Conservation (phyloP, 305 asterid species). For the Plantago coronopus region DNA sequence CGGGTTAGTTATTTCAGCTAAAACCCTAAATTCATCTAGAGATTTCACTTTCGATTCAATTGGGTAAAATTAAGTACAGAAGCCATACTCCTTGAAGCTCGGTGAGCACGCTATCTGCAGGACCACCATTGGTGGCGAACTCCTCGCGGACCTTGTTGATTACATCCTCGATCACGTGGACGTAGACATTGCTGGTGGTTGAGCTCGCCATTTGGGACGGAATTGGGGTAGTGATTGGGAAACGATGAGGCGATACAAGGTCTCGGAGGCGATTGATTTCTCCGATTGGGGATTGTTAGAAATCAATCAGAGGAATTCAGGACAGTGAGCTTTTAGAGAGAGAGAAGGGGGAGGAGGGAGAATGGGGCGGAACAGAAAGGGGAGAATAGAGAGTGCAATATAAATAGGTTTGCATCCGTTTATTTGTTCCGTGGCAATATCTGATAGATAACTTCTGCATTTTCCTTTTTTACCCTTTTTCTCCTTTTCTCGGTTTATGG, state of each 20-base stretch:
- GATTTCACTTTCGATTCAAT: slow-evolving; percentile 8
- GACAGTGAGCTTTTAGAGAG: slow-evolving; percentile 17
- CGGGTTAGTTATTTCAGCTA: slow-evolving; percentile 6
- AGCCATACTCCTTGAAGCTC: slow-evolving; percentile 86
- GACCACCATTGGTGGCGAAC: slow-evolving; percentile 72
- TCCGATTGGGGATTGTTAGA: slow-evolving; percentile 16
- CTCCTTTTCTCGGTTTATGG: too few relatives aligned
- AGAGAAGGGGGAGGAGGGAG: slow-evolving; percentile 15
- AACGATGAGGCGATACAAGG: slow-evolving; percentile 6
- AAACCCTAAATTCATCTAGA: slow-evolving; percentile 24
- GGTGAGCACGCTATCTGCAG: slow-evolving; percentile 72
- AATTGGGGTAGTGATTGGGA: neutral
- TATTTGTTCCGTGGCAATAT: neutral
- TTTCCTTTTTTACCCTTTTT: neutral
- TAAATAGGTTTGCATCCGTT: slow-evolving; percentile 9
- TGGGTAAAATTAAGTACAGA: slow-evolving; percentile 1
- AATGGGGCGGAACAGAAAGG: slow-evolving; percentile 54
- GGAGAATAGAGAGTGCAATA: slow-evolving; percentile 53
- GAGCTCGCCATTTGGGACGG: slow-evolving; percentile 55
- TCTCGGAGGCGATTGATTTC: slow-evolving; percentile 9
- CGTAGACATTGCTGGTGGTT: slow-evolving; percentile 71
- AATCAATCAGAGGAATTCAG: slow-evolving; percentile 26
- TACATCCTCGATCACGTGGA: slow-evolving; percentile 89
- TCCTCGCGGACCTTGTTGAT: slow-evolving; percentile 88
- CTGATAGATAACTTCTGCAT: neutral